phyloP scores from a whole-genome alignment of 129 eudicot species.

The Flaveria ramosissima region DNA sequence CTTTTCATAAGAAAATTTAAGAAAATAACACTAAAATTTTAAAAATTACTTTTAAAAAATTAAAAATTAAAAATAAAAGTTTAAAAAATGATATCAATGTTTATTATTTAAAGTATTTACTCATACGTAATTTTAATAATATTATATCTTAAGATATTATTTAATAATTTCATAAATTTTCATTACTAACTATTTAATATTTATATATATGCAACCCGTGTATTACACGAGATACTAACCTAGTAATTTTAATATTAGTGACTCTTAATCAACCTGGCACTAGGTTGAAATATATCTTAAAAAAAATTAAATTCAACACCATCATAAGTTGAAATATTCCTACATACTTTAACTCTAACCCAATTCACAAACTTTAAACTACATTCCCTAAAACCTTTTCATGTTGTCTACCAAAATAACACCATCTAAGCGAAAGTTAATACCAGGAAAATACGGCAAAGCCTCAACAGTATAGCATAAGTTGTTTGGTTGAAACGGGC shows the following conservation, averaged over 20 bases:
- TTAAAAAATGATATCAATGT: too few species aligned
- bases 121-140: too few species aligned
- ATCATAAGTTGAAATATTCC: constrained; percentile 9
- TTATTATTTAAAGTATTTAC: too few species aligned
- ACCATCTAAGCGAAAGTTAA: constrained; percentile 14
- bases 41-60: too few species aligned
- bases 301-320: background rate
- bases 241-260: background rate
- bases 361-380: constrained; percentile 28
- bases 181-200: too few species aligned
- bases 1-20: too few species aligned
- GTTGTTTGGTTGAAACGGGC: constrained; percentile 1
- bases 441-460: background rate
- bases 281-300: constrained; percentile 6
- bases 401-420: constrained; percentile 8
- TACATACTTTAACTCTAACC: background rate
- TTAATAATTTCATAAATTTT: too few species aligned
- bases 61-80: too few species aligned
- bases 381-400: constrained; percentile 14
- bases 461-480: constrained; percentile 12
- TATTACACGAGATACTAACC: too few species aligned
- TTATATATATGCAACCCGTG: too few species aligned
- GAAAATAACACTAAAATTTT: too few species aligned
- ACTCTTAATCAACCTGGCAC: background rate
- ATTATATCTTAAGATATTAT: too few species aligned